Conservation (phyloP, 352 stramenopile species). For the Phytophthora parvispora region DNA sequence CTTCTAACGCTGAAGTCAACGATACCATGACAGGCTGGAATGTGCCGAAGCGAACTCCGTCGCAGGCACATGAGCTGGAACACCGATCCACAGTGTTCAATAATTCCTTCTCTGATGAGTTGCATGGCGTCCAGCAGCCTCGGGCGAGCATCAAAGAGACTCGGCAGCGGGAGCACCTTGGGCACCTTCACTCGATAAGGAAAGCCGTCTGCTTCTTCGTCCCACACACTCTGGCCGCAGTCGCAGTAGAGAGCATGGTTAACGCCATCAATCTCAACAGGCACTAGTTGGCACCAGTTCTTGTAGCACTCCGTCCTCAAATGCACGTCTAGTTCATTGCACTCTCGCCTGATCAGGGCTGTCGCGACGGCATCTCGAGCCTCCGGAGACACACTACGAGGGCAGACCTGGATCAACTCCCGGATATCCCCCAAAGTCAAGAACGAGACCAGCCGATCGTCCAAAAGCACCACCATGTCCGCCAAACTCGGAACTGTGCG, state of each 20-base stretch:
- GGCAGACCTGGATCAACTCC: background rate
- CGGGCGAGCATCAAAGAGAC: background rate
- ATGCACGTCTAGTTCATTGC: background rate
- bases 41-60: background rate
- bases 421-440: background rate
- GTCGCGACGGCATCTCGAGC: background rate
- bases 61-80: background rate
- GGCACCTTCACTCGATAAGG: background rate
- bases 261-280: background rate
- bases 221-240: background rate
- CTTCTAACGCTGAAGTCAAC: background rate
- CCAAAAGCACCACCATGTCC: background rate
- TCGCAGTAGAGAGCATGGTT: background rate
- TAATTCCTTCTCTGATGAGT: background rate
- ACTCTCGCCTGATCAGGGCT: background rate
- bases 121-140: background rate
- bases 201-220: background rate
- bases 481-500: background rate
- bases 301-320: background rate
- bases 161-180: background rate
- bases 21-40: background rate
- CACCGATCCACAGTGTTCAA: background rate
- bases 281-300: background rate
- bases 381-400: background rate
- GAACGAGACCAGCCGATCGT: background rate